Base-by-base conservation (phyloP, 768 basidiomycete genomes). In the Mycena vulgaris region DNA sequence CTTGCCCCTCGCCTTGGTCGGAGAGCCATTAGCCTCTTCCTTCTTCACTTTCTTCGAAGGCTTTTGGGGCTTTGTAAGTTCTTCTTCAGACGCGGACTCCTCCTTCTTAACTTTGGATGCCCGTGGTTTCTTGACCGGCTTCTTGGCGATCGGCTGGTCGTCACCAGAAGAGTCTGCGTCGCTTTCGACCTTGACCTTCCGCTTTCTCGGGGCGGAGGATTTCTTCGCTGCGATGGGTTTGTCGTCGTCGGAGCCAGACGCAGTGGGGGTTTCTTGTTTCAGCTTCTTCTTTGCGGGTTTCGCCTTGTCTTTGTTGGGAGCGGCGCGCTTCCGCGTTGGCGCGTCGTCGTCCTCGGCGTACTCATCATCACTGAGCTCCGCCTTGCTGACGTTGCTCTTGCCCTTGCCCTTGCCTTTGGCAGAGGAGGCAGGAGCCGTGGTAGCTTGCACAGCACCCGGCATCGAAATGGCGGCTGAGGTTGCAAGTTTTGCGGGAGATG, bases 261-360 rank as follows among this genome's bases (percentile, higher is more conserved):
- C 72, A 69, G 79, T 80, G 19, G 68, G 76, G 3, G 42, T n/a
- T 71, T 90, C 89, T 75, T 88, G 84, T 78, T 87, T 93, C 40
- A 86, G 78, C 78, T 88, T 92, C 88, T 93, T 93, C 83, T 87
- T 89, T 17, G 88, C 85, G 47, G 89, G 91, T 49, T 84, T 85
- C 75, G 53, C 6, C 42, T 87, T 93, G 33, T 85, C 78, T 78
- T 88, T 92, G 86, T 92, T 93, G 80, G 85, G 88, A 14, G 87
- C 86, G 51, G 89, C 78, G 59, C 84, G 82, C 71, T 84, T 86
- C 70, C 86, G 86, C 78, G 84, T 87, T 47, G 87, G 80, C 70
- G 80, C 78, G 65, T 85, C 85, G 65, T 85, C 85, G 68, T 85
- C 82, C 35, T 87, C 87, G 58, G 39, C 58, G 23, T 70, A 70